These are phyloP conservation scores for Penicillium sp. DNA, from an alignment of 2,329 filamentous ascomycete genomes.

Conservation along the genomic window DNA sequence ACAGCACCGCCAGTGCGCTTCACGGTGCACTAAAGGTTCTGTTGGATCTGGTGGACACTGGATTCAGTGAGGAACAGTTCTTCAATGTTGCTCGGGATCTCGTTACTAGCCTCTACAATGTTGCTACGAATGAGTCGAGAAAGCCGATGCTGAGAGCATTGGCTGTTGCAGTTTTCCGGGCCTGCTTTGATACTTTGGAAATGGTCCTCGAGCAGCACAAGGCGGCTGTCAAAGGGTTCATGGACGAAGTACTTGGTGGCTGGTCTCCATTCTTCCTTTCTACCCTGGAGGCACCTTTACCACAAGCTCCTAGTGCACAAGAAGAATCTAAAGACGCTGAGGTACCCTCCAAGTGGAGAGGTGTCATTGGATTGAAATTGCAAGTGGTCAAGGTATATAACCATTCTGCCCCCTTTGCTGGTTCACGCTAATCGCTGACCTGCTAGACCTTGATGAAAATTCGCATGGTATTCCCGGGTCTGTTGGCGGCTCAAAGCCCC, in stretches of 20 bases:
- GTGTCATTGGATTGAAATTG: slow-evolving; percentile 77
- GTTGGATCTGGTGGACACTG: slow-evolving; percentile 82
- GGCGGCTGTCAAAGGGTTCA: slow-evolving; percentile 74
- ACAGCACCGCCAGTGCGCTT: slow-evolving; percentile 67
- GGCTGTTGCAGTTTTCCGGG: slow-evolving; percentile 80
- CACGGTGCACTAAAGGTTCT: slow-evolving; percentile 86
- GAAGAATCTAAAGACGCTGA: slow-evolving; percentile 51
- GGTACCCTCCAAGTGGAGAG: slow-evolving; percentile 63
- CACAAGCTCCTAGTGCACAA: slow-evolving; percentile 48
- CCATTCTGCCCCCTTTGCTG: no score
- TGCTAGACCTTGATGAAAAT: slow-evolving; percentile 74
- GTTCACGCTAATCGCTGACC: slow-evolving; percentile 10
- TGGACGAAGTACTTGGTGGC: slow-evolving; percentile 68
- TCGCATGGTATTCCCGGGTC: slow-evolving; percentile 68
- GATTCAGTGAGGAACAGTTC: slow-evolving; percentile 88
- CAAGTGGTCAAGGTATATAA: slow-evolving; percentile 66
- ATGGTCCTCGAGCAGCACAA: slow-evolving; percentile 94
- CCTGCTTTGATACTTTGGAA: slow-evolving; percentile 88
- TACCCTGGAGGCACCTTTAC: slow-evolving; percentile 65
- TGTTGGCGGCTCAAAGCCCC: slow-evolving; percentile 73
- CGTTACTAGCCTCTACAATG: slow-evolving; percentile 70
- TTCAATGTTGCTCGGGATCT: slow-evolving; percentile 81
- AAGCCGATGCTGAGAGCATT: slow-evolving; percentile 71
- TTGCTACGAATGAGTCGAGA: slow-evolving; percentile 66
- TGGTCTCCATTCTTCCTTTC: slow-evolving; percentile 88